Percentiles rank a stretch among this genome's conserved stretches.
phyloP scores from a whole-genome alignment of 176 grass and related monocot genomes.

The Triticum aestivum region DNA sequence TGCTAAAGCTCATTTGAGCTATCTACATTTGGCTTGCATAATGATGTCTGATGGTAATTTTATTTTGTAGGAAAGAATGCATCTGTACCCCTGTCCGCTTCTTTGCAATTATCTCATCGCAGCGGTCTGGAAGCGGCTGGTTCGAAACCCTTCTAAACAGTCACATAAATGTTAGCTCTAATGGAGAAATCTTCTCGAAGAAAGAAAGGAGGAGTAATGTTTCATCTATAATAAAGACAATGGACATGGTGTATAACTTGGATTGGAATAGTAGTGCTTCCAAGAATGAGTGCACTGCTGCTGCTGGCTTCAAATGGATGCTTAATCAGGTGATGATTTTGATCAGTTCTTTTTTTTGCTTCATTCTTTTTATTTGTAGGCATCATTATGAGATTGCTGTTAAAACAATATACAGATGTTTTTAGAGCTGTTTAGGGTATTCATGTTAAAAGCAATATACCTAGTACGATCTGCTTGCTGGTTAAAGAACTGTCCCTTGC shows the following conservation, averaged over 20 bases:
- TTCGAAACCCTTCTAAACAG: constrained; percentile 95
- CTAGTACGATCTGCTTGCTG: background rate
- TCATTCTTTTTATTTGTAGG: background rate
- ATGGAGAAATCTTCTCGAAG: constrained; percentile 87
- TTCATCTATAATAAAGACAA: constrained; percentile 67
- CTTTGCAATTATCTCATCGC: constrained; percentile 84
- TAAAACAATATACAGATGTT: background rate
- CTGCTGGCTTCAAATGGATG: constrained; percentile 96
- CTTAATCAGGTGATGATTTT: constrained; percentile 76
- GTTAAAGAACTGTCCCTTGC: background rate
- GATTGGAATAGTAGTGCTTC: constrained; percentile 92
- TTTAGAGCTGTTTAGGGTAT: background rate
- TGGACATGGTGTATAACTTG: constrained; percentile 86
- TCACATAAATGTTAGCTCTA: constrained; percentile 85
- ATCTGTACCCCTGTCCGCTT: constrained; percentile 63
- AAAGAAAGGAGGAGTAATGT: constrained; percentile 83
- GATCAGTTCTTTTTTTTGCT: constrained; percentile 9
- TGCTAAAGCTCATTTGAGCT: constrained; percentile 3
- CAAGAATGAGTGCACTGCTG: constrained; percentile 91
- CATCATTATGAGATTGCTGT: background rate
- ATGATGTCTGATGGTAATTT: constrained; percentile 36
- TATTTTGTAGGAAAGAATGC: constrained; percentile 68
- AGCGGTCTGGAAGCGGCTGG: constrained; percentile 95
- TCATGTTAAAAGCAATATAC: background rate
- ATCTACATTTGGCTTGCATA: constrained; percentile 21